Evolutionary conservation across 2,329 filamentous ascomycete genomes (phyloP).

Genomic region (Neonectria coccinea): DNA sequence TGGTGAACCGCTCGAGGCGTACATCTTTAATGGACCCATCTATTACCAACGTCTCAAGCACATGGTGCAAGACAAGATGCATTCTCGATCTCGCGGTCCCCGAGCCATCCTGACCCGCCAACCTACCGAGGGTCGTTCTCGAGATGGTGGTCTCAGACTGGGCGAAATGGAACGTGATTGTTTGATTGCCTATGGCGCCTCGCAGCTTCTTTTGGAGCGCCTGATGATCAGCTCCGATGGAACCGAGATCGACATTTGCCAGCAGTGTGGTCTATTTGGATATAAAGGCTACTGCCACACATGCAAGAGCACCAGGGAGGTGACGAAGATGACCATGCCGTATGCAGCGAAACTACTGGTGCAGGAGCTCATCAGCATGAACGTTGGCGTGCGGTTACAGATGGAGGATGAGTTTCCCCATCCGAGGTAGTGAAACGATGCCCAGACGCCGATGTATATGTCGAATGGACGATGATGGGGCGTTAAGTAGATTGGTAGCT

Average conservation of each 20-base stretch:
- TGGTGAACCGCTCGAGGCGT: slow-evolving; percentile 91
- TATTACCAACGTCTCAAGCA: slow-evolving; percentile 99
- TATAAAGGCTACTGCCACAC: slow-evolving; percentile 96
- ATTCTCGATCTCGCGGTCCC: slow-evolving; percentile 90
- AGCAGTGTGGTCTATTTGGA: slow-evolving; percentile 93
- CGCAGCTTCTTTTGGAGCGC: slow-evolving; percentile 89
- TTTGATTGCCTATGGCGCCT: slow-evolving; percentile 95
- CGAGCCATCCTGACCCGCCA: slow-evolving; percentile 93
- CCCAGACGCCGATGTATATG: slow-evolving; percentile 9
- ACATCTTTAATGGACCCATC: slow-evolving; percentile 98
- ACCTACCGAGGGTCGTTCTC: slow-evolving; percentile 93
- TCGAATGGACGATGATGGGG: slow-evolving; percentile 1
- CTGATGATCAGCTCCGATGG: slow-evolving; percentile 95
- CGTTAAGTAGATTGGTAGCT: slow-evolving; percentile 9
- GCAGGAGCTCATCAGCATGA: slow-evolving; percentile 98
- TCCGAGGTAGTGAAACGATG: slow-evolving; percentile 53
- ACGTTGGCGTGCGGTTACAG: slow-evolving; percentile 92
- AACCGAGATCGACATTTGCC: slow-evolving; percentile 92
- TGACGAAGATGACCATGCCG: slow-evolving; percentile 94
- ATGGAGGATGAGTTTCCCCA: slow-evolving; percentile 93
- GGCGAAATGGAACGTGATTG: slow-evolving; percentile 99
- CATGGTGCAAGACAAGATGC: slow-evolving; percentile 99
- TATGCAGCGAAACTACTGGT: slow-evolving; percentile 97
- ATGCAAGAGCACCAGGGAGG: slow-evolving; percentile 85
- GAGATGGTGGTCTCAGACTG: slow-evolving; percentile 90